Base-by-base conservation (phyloP, 2,329 filamentous ascomycete species). In the Metarhizium rileyi region DNA sequence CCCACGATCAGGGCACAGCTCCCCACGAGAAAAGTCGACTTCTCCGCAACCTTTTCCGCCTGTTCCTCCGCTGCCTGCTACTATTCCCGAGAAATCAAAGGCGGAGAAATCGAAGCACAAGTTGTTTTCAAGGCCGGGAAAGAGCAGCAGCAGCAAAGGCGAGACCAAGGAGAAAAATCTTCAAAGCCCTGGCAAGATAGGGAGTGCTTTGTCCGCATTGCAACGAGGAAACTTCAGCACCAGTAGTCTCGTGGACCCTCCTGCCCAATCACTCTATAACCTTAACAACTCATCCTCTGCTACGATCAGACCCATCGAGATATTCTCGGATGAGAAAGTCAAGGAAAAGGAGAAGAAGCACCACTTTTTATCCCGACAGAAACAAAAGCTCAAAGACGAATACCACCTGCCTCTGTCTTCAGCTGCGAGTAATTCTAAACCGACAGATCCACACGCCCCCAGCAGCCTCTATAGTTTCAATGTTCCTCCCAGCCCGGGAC, bases 391-490 rank as follows among this genome's bases (percentile, higher is more conserved):
- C 51, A 86, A 84, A 65, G 84, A 88, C 55, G 86, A 90, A 52
- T 82, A 81, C 54, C 77, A 83, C 57, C 72, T 90, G 3, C 83
- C 85, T 2, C 68, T 90, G 3, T 89, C 85, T 0, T 90, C 86
- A 3, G 84, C 84, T 2, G 80, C 81, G 52, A 89, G 84, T 65
- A 90, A 87, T 59, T 90, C 86, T 1, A 78, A 79, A 56, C 84
- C 86, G 1, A 84, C 83, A 5, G 86, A 90, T 58, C 86, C 86
- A 1, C 83, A 72, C 59, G 85, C 85, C 3, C 85, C 87, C 0
- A 84, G 80, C 56, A 87, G 85, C 49, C 67, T 91, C 4, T 91
- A 91, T 70, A 89, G 81, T 53, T 90, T 91, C 66, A 86, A 82
- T 50, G 67, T 87, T 2, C 86, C 86, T 1, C 76, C 83, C 7